phyloP scores from a whole-genome alignment of 495 filamentous ascomycete genomes.

The Letharia lupina region DNA sequence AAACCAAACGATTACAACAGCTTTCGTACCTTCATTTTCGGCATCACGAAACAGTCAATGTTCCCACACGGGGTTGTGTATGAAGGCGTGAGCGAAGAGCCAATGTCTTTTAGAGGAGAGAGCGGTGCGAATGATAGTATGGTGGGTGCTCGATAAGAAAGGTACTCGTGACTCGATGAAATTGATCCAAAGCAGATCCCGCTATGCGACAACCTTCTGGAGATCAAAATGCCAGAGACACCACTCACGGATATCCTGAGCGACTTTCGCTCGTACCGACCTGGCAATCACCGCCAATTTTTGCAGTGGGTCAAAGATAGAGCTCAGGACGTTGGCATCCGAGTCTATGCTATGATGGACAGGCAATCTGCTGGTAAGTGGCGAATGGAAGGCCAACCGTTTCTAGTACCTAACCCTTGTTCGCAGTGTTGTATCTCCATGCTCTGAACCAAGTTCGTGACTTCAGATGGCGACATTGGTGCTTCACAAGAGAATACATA shows the following conservation, averaged over 20 bases:
- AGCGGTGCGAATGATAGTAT: slow-evolving; percentile 85
- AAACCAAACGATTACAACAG: slow-evolving; percentile 68
- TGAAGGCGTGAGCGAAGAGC: slow-evolving; percentile 66
- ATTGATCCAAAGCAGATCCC: slow-evolving; percentile 53
- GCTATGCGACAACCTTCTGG: slow-evolving; percentile 71
- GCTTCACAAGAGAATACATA: slow-evolving; percentile 91
- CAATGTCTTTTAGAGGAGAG: slow-evolving; percentile 72
- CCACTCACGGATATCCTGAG: slow-evolving; percentile 76
- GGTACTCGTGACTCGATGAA: background rate
- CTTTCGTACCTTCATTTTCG: slow-evolving; percentile 92
- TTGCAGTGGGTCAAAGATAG: slow-evolving; percentile 57
- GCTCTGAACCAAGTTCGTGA: slow-evolving; percentile 73
- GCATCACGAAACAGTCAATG: slow-evolving; percentile 82
- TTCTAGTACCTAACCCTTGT: slow-evolving; percentile 22
- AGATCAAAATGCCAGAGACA: slow-evolving; percentile 72
- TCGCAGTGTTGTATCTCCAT: slow-evolving; percentile 56
- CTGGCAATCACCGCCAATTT: slow-evolving; percentile 77
- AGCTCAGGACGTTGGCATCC: slow-evolving; percentile 48
- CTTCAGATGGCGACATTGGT: slow-evolving; percentile 91
- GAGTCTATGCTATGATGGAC: slow-evolving; percentile 52
- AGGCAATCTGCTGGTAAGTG: slow-evolving; percentile 35
- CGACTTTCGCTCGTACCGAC: slow-evolving; percentile 80
- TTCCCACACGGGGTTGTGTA: slow-evolving; percentile 86
- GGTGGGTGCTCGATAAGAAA: slow-evolving; percentile 33
- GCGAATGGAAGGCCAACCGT: background rate